A percentile compares a stretch with the other conserved stretches of the same genome.
phyloP scores from a whole-genome alignment of 2,329 filamentous ascomycete species.

The Polychaeton citri region DNA sequence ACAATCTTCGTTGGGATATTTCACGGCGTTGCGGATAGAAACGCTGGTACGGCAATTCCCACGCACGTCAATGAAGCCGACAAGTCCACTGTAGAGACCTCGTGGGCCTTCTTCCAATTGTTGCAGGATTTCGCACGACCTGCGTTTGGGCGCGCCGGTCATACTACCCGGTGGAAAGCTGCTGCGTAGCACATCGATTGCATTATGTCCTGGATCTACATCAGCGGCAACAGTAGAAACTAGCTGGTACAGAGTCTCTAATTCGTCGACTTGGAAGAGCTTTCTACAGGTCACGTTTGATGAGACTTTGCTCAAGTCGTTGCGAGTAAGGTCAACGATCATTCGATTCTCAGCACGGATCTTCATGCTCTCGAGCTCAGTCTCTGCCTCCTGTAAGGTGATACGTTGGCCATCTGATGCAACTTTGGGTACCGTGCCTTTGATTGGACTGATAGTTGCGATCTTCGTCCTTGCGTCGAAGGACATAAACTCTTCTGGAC shows the following conservation, averaged over 20 bases:
- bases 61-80: slow-evolving; percentile 79
- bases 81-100: slow-evolving; percentile 73
- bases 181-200: slow-evolving; percentile 58
- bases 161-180: slow-evolving; percentile 84
- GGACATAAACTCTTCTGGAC: slow-evolving; percentile 77
- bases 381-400: slow-evolving; percentile 58
- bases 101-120: slow-evolving; percentile 54
- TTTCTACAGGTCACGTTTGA: slow-evolving; percentile 57
- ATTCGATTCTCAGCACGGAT: slow-evolving; percentile 94
- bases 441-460: slow-evolving; percentile 84
- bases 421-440: slow-evolving; percentile 82
- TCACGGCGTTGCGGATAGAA: slow-evolving; percentile 70
- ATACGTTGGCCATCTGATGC: slow-evolving; percentile 30
- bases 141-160: slow-evolving; percentile 92
- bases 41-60: slow-evolving; percentile 86
- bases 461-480: slow-evolving; percentile 43
- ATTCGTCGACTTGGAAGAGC: slow-evolving; percentile 78
- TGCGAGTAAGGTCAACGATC: slow-evolving; percentile 94
- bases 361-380: slow-evolving; percentile 65
- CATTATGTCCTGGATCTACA: background rate
- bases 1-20: slow-evolving; percentile 49
- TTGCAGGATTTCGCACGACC: slow-evolving; percentile 71
- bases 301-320: slow-evolving; percentile 70
- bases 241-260: slow-evolving; percentile 83
- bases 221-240: slow-evolving; percentile 35